phyloP scores from a whole-genome alignment of 495 filamentous ascomycete species.

The Neurospora sp. region DNA sequence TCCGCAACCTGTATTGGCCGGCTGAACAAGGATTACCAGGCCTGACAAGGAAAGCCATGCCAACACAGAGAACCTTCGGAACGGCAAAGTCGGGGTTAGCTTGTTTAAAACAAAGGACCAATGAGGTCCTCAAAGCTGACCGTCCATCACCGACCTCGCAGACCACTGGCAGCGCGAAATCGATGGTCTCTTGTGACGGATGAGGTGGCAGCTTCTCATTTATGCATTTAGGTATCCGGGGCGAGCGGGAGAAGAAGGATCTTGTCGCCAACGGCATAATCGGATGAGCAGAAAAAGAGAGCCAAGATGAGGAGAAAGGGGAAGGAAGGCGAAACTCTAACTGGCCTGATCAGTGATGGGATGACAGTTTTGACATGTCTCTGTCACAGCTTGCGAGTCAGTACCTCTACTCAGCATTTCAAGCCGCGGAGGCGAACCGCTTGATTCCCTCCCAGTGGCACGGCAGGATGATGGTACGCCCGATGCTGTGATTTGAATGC shows the following conservation, averaged over 20 bases:
- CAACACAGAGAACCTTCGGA: not conserved
- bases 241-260: not conserved
- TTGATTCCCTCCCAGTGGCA: not conserved
- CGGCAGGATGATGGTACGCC: not conserved
- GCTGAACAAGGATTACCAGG: not conserved
- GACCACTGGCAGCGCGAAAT: not conserved
- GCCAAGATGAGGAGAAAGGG: not conserved
- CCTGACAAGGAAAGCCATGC: not conserved
- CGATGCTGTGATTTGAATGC: not conserved
- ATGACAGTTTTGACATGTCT: not conserved
- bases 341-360: not conserved
- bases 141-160: not conserved
- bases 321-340: not conserved
- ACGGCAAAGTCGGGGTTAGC: not conserved
- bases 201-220: not conserved
- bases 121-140: not conserved
- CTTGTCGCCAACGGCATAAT: not conserved
- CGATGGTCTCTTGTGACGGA: not conserved
- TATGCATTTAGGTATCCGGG: not conserved
- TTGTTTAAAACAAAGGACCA: not conserved
- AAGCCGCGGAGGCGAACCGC: not conserved
- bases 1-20: not conserved
- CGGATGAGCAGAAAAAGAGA: not conserved
- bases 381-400: not conserved
- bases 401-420: not conserved